Base-by-base conservation (phyloP, 495 filamentous ascomycete genomes). In the Penicillium silybi region DNA sequence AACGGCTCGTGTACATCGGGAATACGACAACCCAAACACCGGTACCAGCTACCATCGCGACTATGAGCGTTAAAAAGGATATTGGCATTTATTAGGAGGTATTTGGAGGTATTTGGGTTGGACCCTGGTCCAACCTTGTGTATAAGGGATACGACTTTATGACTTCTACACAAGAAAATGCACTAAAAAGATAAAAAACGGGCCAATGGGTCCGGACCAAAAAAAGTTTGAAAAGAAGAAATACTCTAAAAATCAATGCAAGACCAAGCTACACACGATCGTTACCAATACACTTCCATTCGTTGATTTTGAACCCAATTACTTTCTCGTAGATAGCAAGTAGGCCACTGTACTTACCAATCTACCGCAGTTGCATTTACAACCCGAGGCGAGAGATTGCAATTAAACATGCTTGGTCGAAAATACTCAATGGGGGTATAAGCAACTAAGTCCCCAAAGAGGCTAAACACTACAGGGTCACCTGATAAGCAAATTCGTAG, bases 1-100 rank as follows among this genome's bases (percentile, higher is more conserved):
- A 26, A 63, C 62, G 11, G 57, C 62, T 13, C 66, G 54, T 29
- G 65, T 69, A 25, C 70, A 72, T 50, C 52, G 62, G 10, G 70
- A 73, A 41, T 73, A 73, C 27, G 61, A 63, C 26, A 71, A 73
- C 48, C 70, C 70, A 1, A 70, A 65, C 41, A 73, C 67, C 2
- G 70, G 70, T 16, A 71, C 66, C 45, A 66, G 58, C 45, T 68
- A 66, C 41, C 65, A 66, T 44, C 62, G 63, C 2, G 65, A 68
- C 29, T 64, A 64, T 51, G 59, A 61, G 50, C 52, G 56, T 17
- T 68, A 61, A 50, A 59, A 6, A 25, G 17, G 8, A n/a, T 13
- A 15, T 1, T 3, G 3, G 25, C 18, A 37, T 19, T 39, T 6
- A 39, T 32, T 5, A 48, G 13, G 46, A 48, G 18, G n/a, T n/a